Base-by-base conservation (phyloP, 2,329 filamentous ascomycete species). In the Grosmannia penicillata region DNA sequence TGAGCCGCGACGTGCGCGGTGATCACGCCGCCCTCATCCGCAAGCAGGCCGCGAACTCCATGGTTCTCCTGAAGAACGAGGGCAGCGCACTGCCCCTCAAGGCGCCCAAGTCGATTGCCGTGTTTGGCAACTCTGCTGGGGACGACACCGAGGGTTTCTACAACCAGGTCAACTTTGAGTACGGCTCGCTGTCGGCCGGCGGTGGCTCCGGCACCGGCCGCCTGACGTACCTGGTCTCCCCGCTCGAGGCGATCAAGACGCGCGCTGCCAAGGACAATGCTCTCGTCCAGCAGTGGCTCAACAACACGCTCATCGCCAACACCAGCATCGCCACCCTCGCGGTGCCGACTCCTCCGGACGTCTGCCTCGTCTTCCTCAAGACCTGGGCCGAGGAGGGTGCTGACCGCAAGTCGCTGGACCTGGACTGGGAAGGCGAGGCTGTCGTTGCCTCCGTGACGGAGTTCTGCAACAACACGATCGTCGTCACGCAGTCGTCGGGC, bases 191-290 rank as follows among this genome's bases (percentile, higher is more conserved):
- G 8, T 83, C 73, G 3, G 79, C 79, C 37, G 87, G 85, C 8
- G 94, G 85, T 83, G 87, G 87, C 11, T 89, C 82, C 9, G 87
- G 87, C 3, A 75, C 84, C 0, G 84, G 83, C 3, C 75, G 93
- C 19, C 87, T 85, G 43, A 78, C 82, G 4, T 93, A 91, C 50
- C 66, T 94, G 2, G 62, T 93, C 23, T 73, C 81, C 19, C 87
- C 87, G 0, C 68, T 43, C 50, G 63, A n/a, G 64, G 67, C 3
- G 76, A 56, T 61, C 50, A 34, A 61, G 72, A 36, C 58, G 60
- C 30, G 62, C 36, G 22, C 76, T 80, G 67, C 74, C 50, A 67
- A 67, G 4, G 13, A 72, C 69, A 2, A 63, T 61, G 70, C 48
- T 68, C 65, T 62, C 67, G 70, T 18, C 49, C 56, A 7, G 62